A percentile compares a stretch with the other conserved stretches of the same genome.
These are phyloP conservation scores for Candida suzukii DNA, from an alignment of 805 yeast genomes.

Conservation along the genomic window DNA sequence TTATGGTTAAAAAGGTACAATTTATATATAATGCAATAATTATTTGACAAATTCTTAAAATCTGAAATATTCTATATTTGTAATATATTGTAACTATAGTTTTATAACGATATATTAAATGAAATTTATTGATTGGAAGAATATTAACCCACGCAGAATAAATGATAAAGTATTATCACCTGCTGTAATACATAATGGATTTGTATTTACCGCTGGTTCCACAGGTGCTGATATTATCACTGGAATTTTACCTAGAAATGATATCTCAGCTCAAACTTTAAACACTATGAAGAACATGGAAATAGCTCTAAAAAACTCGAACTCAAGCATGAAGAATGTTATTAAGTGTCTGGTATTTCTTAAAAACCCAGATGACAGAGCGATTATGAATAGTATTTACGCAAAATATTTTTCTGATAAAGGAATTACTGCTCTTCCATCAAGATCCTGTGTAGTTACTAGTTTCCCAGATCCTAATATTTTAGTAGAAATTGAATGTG, in stretches of 20 bases:
- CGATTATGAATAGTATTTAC: conserved; percentile 39
- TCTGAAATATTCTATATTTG: too few relatives aligned
- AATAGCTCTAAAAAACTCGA: conserved; percentile 33
- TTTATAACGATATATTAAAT: too few relatives aligned
- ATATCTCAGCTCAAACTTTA: conserved; percentile 37
- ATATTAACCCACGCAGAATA: not conserved
- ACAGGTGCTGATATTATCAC: conserved; percentile 29
- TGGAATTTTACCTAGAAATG: conserved; percentile 1
- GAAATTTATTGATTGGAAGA: not conserved
- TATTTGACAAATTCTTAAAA: too few relatives aligned
- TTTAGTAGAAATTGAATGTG: conserved; percentile 45
- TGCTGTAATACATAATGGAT: conserved; percentile 32
- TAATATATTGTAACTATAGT: too few relatives aligned
- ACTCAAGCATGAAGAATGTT: conserved; percentile 37
- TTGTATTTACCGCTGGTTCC: conserved; percentile 42
- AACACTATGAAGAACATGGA: conserved; percentile 37
- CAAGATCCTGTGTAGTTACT: conserved; percentile 46
- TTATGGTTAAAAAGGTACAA: too few relatives aligned
- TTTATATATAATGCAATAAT: too few relatives aligned
- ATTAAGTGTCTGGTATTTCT: conserved; percentile 45
- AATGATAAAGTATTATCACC: conserved; percentile 29
- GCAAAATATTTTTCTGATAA: conserved; percentile 35
- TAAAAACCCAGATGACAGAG: conserved; percentile 33
- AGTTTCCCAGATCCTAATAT: conserved; percentile 42
- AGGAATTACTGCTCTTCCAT: conserved; percentile 37